Conservation (phyloP, 768 basidiomycete genomes). For the Leccinellum rugosiceps region DNA sequence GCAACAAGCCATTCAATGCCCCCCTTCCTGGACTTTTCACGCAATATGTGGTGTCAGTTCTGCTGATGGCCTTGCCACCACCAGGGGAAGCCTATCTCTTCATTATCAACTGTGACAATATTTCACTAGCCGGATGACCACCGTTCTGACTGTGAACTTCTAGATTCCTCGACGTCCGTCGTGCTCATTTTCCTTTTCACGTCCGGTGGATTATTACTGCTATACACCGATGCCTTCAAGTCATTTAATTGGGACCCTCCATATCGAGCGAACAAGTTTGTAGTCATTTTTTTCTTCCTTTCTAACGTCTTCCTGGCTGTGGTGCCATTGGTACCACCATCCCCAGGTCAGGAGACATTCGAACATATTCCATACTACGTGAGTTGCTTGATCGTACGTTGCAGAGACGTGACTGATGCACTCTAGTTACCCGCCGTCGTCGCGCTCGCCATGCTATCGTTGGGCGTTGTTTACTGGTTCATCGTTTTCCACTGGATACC, state of each 20-base stretch:
- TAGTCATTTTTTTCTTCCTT: conserved; percentile 53
- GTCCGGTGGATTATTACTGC: conserved; percentile 58
- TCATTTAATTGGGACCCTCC: conserved; percentile 61
- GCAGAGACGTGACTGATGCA: background rate
- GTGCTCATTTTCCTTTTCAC: conserved; percentile 58
- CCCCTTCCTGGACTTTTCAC: conserved; percentile 61
- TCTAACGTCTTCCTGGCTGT: conserved; percentile 64
- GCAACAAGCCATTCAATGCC: conserved; percentile 66
- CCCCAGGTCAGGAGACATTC: conserved; percentile 48
- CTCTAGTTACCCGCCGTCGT: conserved; percentile 49
- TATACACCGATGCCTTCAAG: conserved; percentile 46
- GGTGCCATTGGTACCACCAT: conserved; percentile 63
- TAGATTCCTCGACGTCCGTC: conserved; percentile 58
- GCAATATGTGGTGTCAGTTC: conserved; percentile 58
- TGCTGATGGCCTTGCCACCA: conserved; percentile 54
- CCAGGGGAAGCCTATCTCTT: conserved; percentile 76
- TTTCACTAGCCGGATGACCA: background rate
- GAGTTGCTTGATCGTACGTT: conserved; percentile 19
- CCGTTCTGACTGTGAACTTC: background rate
- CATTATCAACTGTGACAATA: conserved; percentile 51
- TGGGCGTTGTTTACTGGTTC: conserved; percentile 59
- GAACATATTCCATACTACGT: conserved; percentile 68
- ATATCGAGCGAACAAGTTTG: conserved; percentile 50
- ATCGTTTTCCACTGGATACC: conserved; percentile 51
- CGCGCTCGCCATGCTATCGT: conserved; percentile 42